Evolutionary conservation across 495 filamentous ascomycete species (phyloP).

Genomic region (Penicillium waksmanii): DNA sequence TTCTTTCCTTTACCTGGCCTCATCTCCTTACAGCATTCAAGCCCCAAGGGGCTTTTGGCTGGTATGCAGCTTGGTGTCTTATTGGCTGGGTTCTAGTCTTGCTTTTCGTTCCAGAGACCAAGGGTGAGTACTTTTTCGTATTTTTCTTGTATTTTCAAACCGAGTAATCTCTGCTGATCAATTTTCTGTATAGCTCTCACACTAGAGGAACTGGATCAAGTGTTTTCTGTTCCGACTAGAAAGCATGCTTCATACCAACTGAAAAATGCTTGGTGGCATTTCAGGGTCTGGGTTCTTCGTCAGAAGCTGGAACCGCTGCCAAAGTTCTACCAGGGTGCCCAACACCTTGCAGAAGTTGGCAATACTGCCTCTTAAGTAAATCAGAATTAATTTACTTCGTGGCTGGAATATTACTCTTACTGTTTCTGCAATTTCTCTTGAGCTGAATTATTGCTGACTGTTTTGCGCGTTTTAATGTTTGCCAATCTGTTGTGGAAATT

Average conservation of each 20-base stretch:
- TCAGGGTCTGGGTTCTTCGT: slow-evolving; percentile 54
- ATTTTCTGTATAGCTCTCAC: slow-evolving; percentile 39
- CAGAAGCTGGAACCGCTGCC: slow-evolving; percentile 50
- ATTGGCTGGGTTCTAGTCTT: slow-evolving; percentile 57
- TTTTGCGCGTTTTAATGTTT: too few relatives aligned
- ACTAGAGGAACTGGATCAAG: slow-evolving; percentile 55
- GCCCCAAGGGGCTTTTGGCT: slow-evolving; percentile 61
- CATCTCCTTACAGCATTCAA: slow-evolving; percentile 51
- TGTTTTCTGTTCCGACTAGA: slow-evolving; percentile 56
- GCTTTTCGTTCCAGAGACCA: slow-evolving; percentile 61
- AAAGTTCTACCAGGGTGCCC: slow-evolving; percentile 45
- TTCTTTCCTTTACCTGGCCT: slow-evolving; percentile 63
- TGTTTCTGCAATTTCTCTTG: not conserved
- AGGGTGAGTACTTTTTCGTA: slow-evolving; percentile 37
- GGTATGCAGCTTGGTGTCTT: slow-evolving; percentile 62
- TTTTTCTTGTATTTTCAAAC: not conserved
- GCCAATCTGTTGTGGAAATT: too few relatives aligned
- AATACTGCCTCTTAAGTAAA: slow-evolving; percentile 1
- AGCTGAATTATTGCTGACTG: not conserved
- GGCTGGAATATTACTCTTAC: not conserved
- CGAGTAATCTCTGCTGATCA: not conserved
- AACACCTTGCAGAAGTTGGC: slow-evolving; percentile 42
- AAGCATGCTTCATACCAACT: slow-evolving; percentile 53
- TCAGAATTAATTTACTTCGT: too few relatives aligned
- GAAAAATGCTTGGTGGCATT: slow-evolving; percentile 53